These are phyloP conservation scores for Ottelia alismoides DNA, from an alignment of 106 monocot species.

Conservation along the genomic window DNA sequence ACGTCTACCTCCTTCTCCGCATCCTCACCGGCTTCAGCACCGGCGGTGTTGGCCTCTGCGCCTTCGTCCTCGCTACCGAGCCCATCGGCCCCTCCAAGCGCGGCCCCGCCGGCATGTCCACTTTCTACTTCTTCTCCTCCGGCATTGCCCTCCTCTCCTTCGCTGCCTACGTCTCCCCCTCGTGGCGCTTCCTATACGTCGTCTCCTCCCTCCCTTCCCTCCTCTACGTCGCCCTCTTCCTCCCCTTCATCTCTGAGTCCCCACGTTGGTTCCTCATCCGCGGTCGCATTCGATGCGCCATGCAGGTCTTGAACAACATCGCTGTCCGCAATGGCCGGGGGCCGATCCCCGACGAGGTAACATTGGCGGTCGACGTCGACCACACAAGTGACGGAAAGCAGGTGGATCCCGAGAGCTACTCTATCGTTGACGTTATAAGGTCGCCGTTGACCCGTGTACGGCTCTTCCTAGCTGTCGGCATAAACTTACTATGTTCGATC, in stretches of 20 bases:
- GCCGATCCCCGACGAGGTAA: conserved; percentile 9
- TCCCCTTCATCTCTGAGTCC: conserved; percentile 83
- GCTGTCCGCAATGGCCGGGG: conserved; percentile 27
- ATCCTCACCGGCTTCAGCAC: conserved; percentile 75
- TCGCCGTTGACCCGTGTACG: conserved; percentile 40
- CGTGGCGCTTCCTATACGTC: conserved; percentile 63
- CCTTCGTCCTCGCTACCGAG: conserved; percentile 90
- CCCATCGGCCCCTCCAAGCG: conserved; percentile 61
- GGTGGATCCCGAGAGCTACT: conserved; percentile 9
- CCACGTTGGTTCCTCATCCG: conserved; percentile 90
- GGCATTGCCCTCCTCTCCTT: conserved; percentile 53
- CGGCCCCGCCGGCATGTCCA: conserved; percentile 73
- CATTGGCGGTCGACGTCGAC: conserved; percentile 38
- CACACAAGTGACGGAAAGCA: background rate
- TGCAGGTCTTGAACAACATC: conserved; percentile 38
- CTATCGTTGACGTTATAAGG: conserved; percentile 43
- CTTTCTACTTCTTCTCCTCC: conserved; percentile 93
- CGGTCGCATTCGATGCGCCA: conserved; percentile 24
- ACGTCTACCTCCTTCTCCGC: conserved; percentile 55
- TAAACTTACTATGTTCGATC: conserved; percentile 54
- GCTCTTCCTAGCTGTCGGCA: conserved; percentile 33
- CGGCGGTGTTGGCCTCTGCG: conserved; percentile 76
- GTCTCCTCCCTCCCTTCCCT: conserved; percentile 67
- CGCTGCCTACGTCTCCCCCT: conserved; percentile 37
- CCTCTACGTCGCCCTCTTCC: conserved; percentile 31